These are phyloP conservation scores for Exophiala dermatitidis DNA, from an alignment of 2,329 filamentous ascomycete genomes.

Conservation along the genomic window DNA sequence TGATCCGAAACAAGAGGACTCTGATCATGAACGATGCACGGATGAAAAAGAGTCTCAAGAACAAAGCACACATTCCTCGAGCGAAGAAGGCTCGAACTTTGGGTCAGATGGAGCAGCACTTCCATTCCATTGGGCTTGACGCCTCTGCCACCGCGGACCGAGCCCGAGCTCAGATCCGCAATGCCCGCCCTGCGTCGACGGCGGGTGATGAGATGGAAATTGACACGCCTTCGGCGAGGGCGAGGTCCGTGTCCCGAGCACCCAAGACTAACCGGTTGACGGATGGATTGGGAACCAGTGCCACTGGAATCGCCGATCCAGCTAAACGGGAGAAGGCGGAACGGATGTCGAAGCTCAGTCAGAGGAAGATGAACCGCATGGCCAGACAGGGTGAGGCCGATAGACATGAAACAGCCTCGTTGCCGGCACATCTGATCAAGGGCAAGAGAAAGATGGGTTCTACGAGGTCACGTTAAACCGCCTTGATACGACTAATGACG, in stretches of 20 bases:
- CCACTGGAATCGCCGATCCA: conserved; percentile 68
- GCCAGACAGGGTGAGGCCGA: conserved; percentile 95
- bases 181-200: conserved; percentile 53
- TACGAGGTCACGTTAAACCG: conserved; percentile 57
- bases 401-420: conserved; percentile 71
- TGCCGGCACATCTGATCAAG: conserved; percentile 84
- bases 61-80: conserved; percentile 86
- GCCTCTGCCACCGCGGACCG: conserved; percentile 66
- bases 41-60: conserved; percentile 96
- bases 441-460: conserved; percentile 95
- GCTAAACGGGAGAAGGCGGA: conserved; percentile 69
- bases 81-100: conserved; percentile 72
- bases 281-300: conserved; percentile 52
- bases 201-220: conserved; percentile 51
- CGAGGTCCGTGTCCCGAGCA: conserved; percentile 51
- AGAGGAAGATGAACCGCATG: conserved; percentile 99
- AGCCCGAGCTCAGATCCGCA: conserved; percentile 60
- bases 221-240: conserved; percentile 32
- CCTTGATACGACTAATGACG: conserved; percentile 1
- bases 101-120: conserved; percentile 75
- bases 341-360: conserved; percentile 75
- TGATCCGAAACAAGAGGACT: conserved; percentile 90
- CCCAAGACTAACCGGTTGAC: conserved; percentile 53
- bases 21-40: conserved; percentile 89
- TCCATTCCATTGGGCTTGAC: conserved; percentile 81